Percentiles rank a stretch among this genome's conserved stretches.
Evolutionary conservation across 2,329 filamentous ascomycete species (phyloP).

Genomic region (Aspergillus quadrilineatus): DNA sequence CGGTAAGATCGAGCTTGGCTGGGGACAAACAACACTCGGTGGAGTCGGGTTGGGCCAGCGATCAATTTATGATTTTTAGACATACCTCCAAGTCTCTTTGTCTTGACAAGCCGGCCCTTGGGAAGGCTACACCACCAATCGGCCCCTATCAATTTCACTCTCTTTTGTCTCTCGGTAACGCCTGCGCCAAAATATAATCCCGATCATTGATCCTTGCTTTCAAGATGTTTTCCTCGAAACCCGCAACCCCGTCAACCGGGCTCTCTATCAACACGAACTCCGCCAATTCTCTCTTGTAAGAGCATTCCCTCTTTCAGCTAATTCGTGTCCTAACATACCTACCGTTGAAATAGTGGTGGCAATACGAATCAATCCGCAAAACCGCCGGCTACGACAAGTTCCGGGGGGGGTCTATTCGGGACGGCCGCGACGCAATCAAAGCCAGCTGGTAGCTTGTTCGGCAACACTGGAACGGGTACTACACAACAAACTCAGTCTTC

Average conservation of each 20-base stretch:
- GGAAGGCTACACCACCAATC: too few relatives aligned
- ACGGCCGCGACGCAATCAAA: slow-evolving; percentile 31
- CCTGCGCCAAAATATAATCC: neutral
- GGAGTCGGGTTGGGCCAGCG: neutral
- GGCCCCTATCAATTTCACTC: neutral
- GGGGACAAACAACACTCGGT: neutral
- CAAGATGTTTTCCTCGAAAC: slow-evolving; percentile 39
- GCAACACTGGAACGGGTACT: slow-evolving; percentile 23
- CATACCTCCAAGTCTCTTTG: neutral
- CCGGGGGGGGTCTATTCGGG: slow-evolving; percentile 33
- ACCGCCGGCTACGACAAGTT: slow-evolving; percentile 28
- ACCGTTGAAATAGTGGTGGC: slow-evolving; percentile 25
- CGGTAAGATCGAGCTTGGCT: slow-evolving; percentile 2
- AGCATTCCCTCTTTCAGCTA: slow-evolving; percentile 8
- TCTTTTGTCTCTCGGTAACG: neutral
- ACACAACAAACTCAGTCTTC: slow-evolving; percentile 30
- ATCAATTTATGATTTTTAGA: neutral
- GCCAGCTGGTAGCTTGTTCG: slow-evolving; percentile 35
- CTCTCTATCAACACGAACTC: slow-evolving; percentile 57
- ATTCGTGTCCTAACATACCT: slow-evolving; percentile 4
- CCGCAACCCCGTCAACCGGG: slow-evolving; percentile 32
- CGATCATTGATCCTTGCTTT: neutral
- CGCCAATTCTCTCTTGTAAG: slow-evolving; percentile 51
- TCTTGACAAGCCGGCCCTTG: neutral
- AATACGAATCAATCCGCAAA: slow-evolving; percentile 24